Evolutionary conservation across 1,139 yeast genomes (phyloP), one percentile per base, ranked within the genome.

Genomic region (Magnusiomyces fungicola): DNA sequence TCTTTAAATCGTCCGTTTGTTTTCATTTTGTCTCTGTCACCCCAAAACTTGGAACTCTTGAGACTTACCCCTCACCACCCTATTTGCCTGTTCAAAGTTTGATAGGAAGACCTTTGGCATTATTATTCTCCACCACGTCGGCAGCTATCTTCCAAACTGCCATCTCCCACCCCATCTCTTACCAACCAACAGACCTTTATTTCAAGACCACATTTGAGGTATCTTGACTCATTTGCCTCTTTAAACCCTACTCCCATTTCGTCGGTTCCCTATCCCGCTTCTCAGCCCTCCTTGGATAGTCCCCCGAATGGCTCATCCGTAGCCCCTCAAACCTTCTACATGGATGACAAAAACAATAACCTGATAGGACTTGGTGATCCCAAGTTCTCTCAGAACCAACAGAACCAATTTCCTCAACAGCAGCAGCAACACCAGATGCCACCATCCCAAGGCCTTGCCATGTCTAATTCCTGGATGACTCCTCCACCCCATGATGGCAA

Each of bases 391-490:
- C 43, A 39, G 22, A 19, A n/a, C 33, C 41, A 43, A 25, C 43
- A 38, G 33, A 22, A 9, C 27, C 32, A 36, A 25, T 21, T 18
- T 25, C 27, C 42, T 23, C 50, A 47, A 29, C 46, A 43, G 10
- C 48, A 40, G 19, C 47, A 34, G 19, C 49, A 39, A 33, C 46
- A 43, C 21, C 42, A 27, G 18, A 16, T 9, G 16, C 10, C 30
- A 27, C 30, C 30, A 12, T 14, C n/a, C 6, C 9, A 7, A 12
- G 18, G n/a, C 9, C 5, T 18, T 32, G 6, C 10, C 9, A 32
- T 32, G 36, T 18, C 9, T 12, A 9, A 7, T 5, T 32, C 36
- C n/a, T 32, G 36, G 36, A 27, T 27, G 30, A 18, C 36, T 5
- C 36, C 36, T 32, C 36, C 36, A 12, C n/a, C 36, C n/a, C 36